Percentiles rank a stretch among this genome's conserved stretches.
Conservation (phyloP, 225 moss, liverwort and hornwort species). For the Physcomitrellopsis africana region DNA sequence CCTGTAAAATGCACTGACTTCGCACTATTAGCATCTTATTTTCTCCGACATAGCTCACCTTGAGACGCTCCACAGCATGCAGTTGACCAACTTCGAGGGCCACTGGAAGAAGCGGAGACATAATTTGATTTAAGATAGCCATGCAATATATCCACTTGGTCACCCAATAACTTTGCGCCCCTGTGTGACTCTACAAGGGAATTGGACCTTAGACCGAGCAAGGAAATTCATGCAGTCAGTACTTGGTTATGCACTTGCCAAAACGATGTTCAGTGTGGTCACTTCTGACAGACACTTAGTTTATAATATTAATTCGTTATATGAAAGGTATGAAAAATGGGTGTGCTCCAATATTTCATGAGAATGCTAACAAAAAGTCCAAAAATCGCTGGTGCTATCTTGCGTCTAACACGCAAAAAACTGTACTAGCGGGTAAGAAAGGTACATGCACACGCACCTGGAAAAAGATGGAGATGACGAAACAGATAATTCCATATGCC, state of each 20-base stretch:
- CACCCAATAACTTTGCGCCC: conserved; percentile 73
- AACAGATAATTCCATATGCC: conserved; percentile 71
- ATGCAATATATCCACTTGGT: conserved; percentile 94
- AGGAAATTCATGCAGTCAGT: background rate
- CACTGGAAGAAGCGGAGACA: conserved; percentile 86
- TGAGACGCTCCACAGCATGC: conserved; percentile 82
- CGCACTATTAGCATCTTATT: background rate
- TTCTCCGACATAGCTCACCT: conserved; percentile 44
- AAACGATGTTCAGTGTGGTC: background rate
- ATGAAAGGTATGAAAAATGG: conserved; percentile 4
- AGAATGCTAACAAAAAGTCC: background rate
- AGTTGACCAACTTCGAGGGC: conserved; percentile 93
- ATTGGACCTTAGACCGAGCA: conserved; percentile 10
- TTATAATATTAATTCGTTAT: background rate
- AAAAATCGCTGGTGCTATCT: background rate
- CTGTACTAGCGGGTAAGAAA: background rate
- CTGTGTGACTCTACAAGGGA: conserved; percentile 55
- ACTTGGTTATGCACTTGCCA: background rate
- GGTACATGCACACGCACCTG: conserved; percentile 49
- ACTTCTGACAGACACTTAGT: background rate
- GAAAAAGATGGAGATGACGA: conserved; percentile 59
- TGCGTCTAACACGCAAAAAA: conserved; percentile 6
- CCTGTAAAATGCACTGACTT: conserved; percentile 7
- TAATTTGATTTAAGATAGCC: conserved; percentile 80
- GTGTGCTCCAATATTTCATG: background rate